Conservation (phyloP, 306 rosid species). For the Quercus robur region DNA sequence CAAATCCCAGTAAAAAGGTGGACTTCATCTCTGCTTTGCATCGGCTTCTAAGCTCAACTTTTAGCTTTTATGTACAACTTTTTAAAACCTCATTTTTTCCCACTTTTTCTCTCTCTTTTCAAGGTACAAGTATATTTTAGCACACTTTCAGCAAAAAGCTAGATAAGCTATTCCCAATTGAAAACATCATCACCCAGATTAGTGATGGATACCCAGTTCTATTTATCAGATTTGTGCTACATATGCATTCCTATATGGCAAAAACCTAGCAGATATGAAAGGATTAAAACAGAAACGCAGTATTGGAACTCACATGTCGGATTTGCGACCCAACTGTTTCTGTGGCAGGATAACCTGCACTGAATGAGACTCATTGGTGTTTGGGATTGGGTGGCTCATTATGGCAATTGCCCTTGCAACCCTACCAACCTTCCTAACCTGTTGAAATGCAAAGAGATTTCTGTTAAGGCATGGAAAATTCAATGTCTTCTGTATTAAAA, state of each 20-base stretch:
- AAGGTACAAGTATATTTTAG: too few species aligned
- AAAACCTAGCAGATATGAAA: not conserved
- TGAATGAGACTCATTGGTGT: constrained; percentile 77
- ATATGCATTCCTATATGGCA: not conserved
- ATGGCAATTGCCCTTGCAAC: constrained; percentile 99
- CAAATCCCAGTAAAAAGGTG: too few species aligned
- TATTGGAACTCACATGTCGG: constrained; percentile 85
- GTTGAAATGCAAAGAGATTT: constrained; percentile 32
- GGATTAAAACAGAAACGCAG: not conserved
- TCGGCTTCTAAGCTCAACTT: too few species aligned
- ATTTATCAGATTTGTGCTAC: not conserved
- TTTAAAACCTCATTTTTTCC: too few species aligned
- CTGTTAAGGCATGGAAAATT: constrained; percentile 10
- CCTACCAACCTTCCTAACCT: constrained; percentile 94
- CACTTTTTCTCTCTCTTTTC: too few species aligned
- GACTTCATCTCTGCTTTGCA: too few species aligned
- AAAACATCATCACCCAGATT: not conserved
- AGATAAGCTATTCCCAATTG: not conserved
- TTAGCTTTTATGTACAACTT: too few species aligned
- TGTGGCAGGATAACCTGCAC: constrained; percentile 96
- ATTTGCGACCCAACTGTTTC: constrained; percentile 91
- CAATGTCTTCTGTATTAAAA: not conserved
- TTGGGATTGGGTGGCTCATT: constrained; percentile 94
- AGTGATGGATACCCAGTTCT: not conserved
- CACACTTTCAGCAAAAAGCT: not conserved